Percentiles rank a stretch among this genome's conserved stretches.
These are phyloP conservation scores for Luzula sylvatica DNA, from an alignment of 176 grass and related monocot genomes.

Conservation along the genomic window DNA sequence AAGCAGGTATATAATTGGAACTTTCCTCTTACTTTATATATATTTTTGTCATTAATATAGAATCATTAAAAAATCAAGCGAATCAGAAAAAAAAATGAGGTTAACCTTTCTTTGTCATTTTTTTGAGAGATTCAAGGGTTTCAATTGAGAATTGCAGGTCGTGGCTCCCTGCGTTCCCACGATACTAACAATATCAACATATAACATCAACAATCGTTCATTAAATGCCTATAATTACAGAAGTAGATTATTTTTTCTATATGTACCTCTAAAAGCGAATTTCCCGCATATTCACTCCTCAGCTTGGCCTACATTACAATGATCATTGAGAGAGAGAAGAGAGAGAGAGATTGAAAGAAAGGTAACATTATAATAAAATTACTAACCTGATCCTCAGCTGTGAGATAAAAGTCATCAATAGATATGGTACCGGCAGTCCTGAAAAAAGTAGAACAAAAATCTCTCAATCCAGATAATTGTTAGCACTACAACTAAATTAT, in stretches of 20 bases:
- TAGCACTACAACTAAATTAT: not conserved
- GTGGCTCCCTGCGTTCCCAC: slow-evolving; percentile 98
- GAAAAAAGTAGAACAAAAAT: slow-evolving; percentile 1
- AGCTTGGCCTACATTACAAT: slow-evolving; percentile 54
- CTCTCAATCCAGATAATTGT: not conserved
- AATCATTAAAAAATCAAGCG: not conserved
- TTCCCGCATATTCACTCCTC: slow-evolving; percentile 59
- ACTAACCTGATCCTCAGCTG: slow-evolving; percentile 70
- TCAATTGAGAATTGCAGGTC: slow-evolving; percentile 86
- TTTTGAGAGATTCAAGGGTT: slow-evolving; percentile 58
- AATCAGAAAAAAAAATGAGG: not conserved
- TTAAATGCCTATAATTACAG: slow-evolving; percentile 16
- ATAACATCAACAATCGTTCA: slow-evolving; percentile 27
- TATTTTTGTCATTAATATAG: slow-evolving; percentile 2
- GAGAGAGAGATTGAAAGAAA: not conserved
- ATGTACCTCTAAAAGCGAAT: slow-evolving; percentile 80
- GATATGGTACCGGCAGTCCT: slow-evolving; percentile 75
- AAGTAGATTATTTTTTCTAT: slow-evolving; percentile 15
- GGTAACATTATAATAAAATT: slow-evolving; percentile 12
- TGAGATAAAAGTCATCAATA: slow-evolving; percentile 97
- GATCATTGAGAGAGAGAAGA: too few relatives aligned
- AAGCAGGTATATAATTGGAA: not conserved
- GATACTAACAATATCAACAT: slow-evolving; percentile 50
- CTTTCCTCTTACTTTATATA: not conserved
- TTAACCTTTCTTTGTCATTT: slow-evolving; percentile 89